A percentile compares a stretch with the other conserved stretches of the same genome.
These are phyloP conservation scores for Daldinia loculata DNA, from an alignment of 495 filamentous ascomycete genomes.

Conservation along the genomic window DNA sequence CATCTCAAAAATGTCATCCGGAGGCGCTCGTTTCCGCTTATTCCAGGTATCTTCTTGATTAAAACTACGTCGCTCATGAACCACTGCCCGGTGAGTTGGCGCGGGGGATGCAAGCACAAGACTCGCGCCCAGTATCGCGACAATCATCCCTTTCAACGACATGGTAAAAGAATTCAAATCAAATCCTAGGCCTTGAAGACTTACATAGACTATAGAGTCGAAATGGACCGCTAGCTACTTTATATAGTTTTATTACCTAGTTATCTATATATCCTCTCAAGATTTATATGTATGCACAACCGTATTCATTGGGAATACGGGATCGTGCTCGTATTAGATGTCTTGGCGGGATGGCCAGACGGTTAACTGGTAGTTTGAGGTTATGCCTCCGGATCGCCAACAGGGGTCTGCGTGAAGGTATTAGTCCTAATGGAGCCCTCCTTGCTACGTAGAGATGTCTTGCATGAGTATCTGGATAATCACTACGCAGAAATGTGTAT, in stretches of 20 bases:
- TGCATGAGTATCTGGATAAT: background rate
- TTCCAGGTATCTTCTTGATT: background rate
- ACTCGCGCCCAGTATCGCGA: slow-evolving; percentile 3
- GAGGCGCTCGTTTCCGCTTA: background rate
- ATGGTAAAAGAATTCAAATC: background rate
- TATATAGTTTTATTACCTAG: background rate
- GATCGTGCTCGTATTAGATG: background rate
- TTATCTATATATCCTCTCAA: background rate
- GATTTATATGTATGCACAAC: too few relatives aligned
- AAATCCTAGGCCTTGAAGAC: background rate
- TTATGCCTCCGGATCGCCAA: background rate
- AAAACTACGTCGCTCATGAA: background rate
- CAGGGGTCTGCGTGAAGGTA: background rate
- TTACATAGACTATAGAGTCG: background rate
- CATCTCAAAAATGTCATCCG: background rate
- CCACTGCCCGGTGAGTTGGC: slow-evolving; percentile 40
- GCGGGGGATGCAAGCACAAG: background rate
- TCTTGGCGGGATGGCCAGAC: background rate
- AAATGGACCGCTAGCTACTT: background rate
- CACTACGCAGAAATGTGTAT: too few relatives aligned
- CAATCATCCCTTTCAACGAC: slow-evolving; percentile 1
- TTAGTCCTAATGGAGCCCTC: background rate
- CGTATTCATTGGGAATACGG: background rate
- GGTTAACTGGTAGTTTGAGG: background rate
- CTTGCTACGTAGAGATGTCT: background rate